phyloP scores from a whole-genome alignment of 129 eudicot species.

The Rutidosis leptorrhynchoides region DNA sequence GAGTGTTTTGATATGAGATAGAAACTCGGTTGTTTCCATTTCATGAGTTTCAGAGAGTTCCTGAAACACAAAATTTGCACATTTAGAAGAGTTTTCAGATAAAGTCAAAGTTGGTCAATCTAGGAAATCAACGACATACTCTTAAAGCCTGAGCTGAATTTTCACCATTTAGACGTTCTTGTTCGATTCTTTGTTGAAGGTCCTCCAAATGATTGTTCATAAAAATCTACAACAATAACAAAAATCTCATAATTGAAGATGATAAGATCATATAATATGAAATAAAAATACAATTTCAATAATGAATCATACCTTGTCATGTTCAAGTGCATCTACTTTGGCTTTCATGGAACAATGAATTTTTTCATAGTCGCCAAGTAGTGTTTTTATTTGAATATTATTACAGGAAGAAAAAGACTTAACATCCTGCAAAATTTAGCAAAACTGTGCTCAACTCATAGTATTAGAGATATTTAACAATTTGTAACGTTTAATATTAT shows the following conservation, averaged over 20 bases:
- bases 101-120: conserved; percentile 3
- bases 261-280: background rate
- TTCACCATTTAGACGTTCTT: conserved; percentile 39
- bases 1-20: conserved; percentile 55
- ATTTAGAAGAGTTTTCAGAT: conserved; percentile 1
- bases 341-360: conserved; percentile 41
- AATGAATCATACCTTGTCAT: conserved; percentile 59
- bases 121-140: conserved; percentile 40
- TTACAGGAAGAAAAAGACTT: conserved; percentile 40
- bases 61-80: conserved; percentile 37
- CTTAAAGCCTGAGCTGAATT: conserved; percentile 44
- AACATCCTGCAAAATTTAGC: conserved; percentile 48
- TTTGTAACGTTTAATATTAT: background rate
- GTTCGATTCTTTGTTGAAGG: conserved; percentile 47
- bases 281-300: background rate
- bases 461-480: background rate
- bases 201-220: conserved; percentile 54
- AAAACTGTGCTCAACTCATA: conserved; percentile 4
- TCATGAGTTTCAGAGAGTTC: conserved; percentile 61
- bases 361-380: conserved; percentile 41
- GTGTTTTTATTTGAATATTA: conserved; percentile 41
- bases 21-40: conserved; percentile 45
- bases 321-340: conserved; percentile 55
- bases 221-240: conserved; percentile 43
- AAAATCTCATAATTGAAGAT: conserved; percentile 8